Evolutionary conservation across 2,329 filamentous ascomycete genomes (phyloP).

Genomic region (Talaromyces sp.): DNA sequence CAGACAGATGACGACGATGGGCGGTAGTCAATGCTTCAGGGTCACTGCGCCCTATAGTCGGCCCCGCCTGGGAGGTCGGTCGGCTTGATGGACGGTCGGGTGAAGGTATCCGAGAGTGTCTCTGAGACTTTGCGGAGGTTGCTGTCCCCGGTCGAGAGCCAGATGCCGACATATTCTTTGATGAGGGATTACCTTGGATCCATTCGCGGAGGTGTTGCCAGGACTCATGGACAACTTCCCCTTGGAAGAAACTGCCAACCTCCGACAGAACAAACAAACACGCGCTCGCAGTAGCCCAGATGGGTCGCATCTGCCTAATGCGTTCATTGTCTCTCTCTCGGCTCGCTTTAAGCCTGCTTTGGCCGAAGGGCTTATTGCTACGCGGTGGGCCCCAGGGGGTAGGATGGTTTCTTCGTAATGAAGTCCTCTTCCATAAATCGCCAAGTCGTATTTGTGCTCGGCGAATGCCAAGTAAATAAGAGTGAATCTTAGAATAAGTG

Average conservation of each 20-base stretch:
- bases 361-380: slow-evolving; percentile 63
- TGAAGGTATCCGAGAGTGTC: slow-evolving; percentile 9
- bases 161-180: slow-evolving; percentile 23
- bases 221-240: slow-evolving; percentile 78
- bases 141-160: slow-evolving; percentile 45
- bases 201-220: slow-evolving; percentile 80
- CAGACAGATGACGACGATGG: slow-evolving; percentile 74
- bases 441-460: slow-evolving; percentile 83
- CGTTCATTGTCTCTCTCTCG: slow-evolving; percentile 67
- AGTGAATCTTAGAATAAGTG: slow-evolving; percentile 80
- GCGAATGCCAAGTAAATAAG: slow-evolving; percentile 83
- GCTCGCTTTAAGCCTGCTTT: slow-evolving; percentile 62
- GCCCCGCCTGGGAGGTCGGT: slow-evolving; percentile 15
- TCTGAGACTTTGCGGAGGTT: slow-evolving; percentile 28
- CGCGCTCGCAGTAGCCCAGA: slow-evolving; percentile 88
- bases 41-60: slow-evolving; percentile 61
- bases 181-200: slow-evolving; percentile 57
- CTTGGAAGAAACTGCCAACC: slow-evolving; percentile 84
- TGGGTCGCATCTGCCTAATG: slow-evolving; percentile 69
- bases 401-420: slow-evolving; percentile 75
- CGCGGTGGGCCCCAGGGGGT: slow-evolving; percentile 67
- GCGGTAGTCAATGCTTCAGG: slow-evolving; percentile 81
- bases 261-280: slow-evolving; percentile 89
- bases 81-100: slow-evolving; percentile 8
- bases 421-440: slow-evolving; percentile 82